Evolutionary conservation across 2,329 filamentous ascomycete species (phyloP), one percentile per base, ranked within the genome.

Genomic region (Colletotrichum lindemuthianum): DNA sequence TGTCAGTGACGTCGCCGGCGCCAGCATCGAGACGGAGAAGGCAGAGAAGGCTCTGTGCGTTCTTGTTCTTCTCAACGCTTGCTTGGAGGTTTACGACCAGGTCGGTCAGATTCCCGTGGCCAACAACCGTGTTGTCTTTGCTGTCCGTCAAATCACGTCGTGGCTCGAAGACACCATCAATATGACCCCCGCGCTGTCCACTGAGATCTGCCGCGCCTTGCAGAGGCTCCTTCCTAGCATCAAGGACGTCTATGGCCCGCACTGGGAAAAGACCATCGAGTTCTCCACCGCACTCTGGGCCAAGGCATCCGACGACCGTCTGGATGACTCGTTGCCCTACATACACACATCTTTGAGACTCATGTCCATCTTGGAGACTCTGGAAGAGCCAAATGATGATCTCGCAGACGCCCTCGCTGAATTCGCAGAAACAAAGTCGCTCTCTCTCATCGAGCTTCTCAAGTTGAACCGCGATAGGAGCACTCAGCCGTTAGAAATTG

Each of bases 311-410:
- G 75, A 76, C 2, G 79, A 82, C 7, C 66, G 75, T 1, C 67
- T 80, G 0, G 81, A 87, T 13, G 74, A 81, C 11, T 80, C 82
- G 6, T 72, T 92, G 1, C 86, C 92, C 0, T 84, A 90, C 33
- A 79, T 93, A 0, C 85, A 94, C 72, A 84, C 90, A 6, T 92
- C 92, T 0, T 80, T 97, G 33, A 90, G 89, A 72, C 80, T 98
- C 0, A 87, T 90, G 65, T 82, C 82, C 13, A 81, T 82, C 0
- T 74, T 98, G 2, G 85, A 88, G 67, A 81, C 80, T 3, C 76
- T 95, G 0, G 82, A 88, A 15, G 90, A 94, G 15, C 84, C 90
- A 2, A 97, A 97, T 67, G 95, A 98, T 67, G 95, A 98, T 73
- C 83, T 97, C 1, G 79, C 88, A 12, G 94, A 97, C 71, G 88